Evolutionary conservation across 129 eudicot genomes (phyloP), one percentile per base, ranked within the genome.

Genomic region (Centella asiatica): DNA sequence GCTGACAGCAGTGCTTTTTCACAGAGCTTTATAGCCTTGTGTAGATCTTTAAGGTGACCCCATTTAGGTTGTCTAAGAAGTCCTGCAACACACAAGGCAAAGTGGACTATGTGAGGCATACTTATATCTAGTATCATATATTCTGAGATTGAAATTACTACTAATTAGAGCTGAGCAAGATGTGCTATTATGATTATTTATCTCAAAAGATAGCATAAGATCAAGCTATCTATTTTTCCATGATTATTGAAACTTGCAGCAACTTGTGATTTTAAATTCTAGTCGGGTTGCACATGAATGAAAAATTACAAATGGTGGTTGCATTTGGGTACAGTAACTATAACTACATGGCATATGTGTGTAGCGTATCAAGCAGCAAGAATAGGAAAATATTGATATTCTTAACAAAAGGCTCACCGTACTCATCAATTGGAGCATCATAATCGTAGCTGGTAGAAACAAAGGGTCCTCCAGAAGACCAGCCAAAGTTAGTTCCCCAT

Each of bases 381-480:
- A 42, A 9, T 6, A 6, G 10, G 6, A 1, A n/a, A 62, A 44
- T 62, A 15, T 15, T 20, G 1, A 19, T 33, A 13, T 22, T 23
- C n/a, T 40, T 53, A 65, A 33, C 15, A 5, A n/a, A 56, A 59
- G 24, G 18, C 83, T 44, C 86, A 87, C 98, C 96, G 60, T 84
- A 87, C 73, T 84, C 98, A 84, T 92, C 90, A 48, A 92, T 66
- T 42, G 96, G 98, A 71, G 96, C 96, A 72, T 92, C 98, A 78
- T 92, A 92, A 71, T 92, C 95, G 56, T 92, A 92, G 71, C 79
- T 75, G 23, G 94, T 82, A 3, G 85, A 74, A 57, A 87, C 82
- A 64, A 87, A 87, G 1, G 95, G 96, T 57, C 99, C 96, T 47
- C 96, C 99, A 50, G 88, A 57, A 27, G 71, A 57, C 33, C 73